Conservation (phyloP, 1,284 basidiomycete genomes). For the Waitea zeae region DNA sequence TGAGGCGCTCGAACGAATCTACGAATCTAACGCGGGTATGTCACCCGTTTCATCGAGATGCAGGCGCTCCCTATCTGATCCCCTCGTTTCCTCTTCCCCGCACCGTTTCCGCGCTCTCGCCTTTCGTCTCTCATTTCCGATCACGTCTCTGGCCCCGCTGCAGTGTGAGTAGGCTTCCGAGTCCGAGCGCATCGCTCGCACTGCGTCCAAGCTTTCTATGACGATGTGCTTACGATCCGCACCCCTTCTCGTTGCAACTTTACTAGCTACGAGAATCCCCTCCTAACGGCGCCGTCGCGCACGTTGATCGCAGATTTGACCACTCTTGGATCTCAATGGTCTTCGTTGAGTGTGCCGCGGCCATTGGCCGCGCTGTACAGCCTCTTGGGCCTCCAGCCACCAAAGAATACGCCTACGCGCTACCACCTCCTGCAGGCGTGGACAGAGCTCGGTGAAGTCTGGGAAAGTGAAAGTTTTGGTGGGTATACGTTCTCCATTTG, state of each 20-base stretch:
- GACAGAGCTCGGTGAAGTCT: conserved; percentile 56
- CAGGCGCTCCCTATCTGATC: too few species aligned
- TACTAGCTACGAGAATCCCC: conserved; percentile 61
- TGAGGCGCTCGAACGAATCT: conserved; percentile 38
- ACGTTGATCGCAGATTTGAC: conserved; percentile 53
- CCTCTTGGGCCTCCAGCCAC: conserved; percentile 24
- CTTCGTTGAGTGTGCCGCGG: conserved; percentile 41
- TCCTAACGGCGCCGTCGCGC: conserved; percentile 54
- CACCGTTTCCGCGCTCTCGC: too few species aligned
- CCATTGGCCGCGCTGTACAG: conserved; percentile 40
- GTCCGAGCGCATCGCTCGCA: too few species aligned
- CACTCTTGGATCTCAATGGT: conserved; percentile 34
- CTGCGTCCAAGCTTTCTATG: neutral
- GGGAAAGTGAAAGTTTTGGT: conserved; percentile 64
- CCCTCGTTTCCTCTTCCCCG: too few species aligned
- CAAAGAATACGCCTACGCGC: conserved; percentile 1
- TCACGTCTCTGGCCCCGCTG: too few species aligned
- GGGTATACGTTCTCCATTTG: conserved; percentile 12
- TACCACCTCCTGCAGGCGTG: conserved; percentile 41
- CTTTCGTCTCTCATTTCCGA: too few species aligned
- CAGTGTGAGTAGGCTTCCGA: too few species aligned
- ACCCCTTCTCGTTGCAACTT: too few species aligned
- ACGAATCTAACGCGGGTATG: conserved; percentile 50
- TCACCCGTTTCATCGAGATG: conserved; percentile 6
- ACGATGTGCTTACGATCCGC: neutral